Base-by-base conservation (phyloP, 2,329 filamentous ascomycete genomes). In the Colletotrichum destructivum region DNA sequence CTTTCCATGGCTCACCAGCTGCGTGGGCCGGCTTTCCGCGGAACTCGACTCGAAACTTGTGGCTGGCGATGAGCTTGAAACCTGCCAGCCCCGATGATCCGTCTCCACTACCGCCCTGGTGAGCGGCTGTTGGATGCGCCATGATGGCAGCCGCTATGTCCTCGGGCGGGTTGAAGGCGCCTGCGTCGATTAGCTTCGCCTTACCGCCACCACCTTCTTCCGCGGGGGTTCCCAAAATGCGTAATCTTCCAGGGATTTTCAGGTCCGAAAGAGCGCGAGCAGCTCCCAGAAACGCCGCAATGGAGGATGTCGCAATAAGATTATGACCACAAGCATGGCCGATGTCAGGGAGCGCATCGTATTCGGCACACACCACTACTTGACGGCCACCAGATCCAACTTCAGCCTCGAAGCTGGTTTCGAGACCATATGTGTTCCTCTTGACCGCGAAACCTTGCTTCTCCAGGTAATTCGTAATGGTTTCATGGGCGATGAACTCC, bases 401-500 rank as follows among this genome's bases (percentile, higher is more conserved):
- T 16, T 83, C 79, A 13, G 82, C 85, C 59, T 85, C 83, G 73
- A 90, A 90, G 1, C 87, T 82, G 0, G 88, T 90, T 11, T 82
- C 79, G 0, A 90, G 74, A 3, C 85, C 87, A 74, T 87, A 88
- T 0, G 87, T 84, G 63, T 87, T 83, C 0, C 83, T 82, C 5
- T 80, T 85, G 8, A 89, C 85, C 0, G 75, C 69, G 74, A 86
- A 87, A 0, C 85, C 87, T 4, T 84, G 81, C 1, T 76, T 72
- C 51, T 84, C 80, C 0, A 89, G 79, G 47, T 85, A 82, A 5
- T 78, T 73, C 18, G 83, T 83, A 57, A 90, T 84, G 9, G 80
- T 82, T 49, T 88, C 83, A 73, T 89, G 87, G 11, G 88, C 88
- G 21, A 81, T 82, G 75, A 83, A 78, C 73, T 90, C 88, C 63